A percentile compares a stretch with the other conserved stretches of the same genome.
Conservation (phyloP, 371 early-diverging fungal species). For the Mortierella sp. region DNA sequence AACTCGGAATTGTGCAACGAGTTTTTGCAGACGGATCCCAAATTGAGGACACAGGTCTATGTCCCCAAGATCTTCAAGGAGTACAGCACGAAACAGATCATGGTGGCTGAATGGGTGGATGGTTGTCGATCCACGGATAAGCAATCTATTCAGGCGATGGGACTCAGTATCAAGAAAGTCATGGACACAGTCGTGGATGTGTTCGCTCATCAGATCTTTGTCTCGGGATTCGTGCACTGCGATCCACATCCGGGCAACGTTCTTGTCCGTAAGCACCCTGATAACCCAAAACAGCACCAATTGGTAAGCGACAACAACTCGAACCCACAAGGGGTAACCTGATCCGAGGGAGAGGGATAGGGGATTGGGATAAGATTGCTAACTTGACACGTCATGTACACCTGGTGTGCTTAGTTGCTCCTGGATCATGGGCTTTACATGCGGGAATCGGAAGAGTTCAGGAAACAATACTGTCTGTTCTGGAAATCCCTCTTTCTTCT, state of each 20-base stretch:
- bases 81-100: slow-evolving; percentile 73
- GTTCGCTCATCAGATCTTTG: slow-evolving; percentile 91
- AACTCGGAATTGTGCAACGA: slow-evolving; percentile 76
- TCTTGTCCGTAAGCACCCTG: slow-evolving; percentile 79
- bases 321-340: too few species aligned
- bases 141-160: slow-evolving; percentile 55
- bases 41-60: slow-evolving; percentile 66
- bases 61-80: slow-evolving; percentile 87
- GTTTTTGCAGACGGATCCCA: slow-evolving; percentile 66
- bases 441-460: slow-evolving; percentile 76
- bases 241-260: slow-evolving; percentile 93
- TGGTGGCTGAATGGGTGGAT: slow-evolving; percentile 92
- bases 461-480: slow-evolving; percentile 82
- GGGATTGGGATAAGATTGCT: too few species aligned
- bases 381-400: too few species aligned
- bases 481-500: slow-evolving; percentile 89
- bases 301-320: slow-evolving; percentile 39
- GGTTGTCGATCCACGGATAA: slow-evolving; percentile 73
- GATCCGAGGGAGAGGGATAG: too few species aligned
- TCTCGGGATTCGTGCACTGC: slow-evolving; percentile 89
- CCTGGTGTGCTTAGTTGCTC: too few species aligned
- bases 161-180: slow-evolving; percentile 60
- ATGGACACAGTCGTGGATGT: slow-evolving; percentile 84
- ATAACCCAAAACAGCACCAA: slow-evolving; percentile 57
- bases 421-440: slow-evolving; percentile 95